These are phyloP conservation scores for Trichoderma hamatum DNA, from an alignment of 2,329 filamentous ascomycete genomes.

Conservation along the genomic window DNA sequence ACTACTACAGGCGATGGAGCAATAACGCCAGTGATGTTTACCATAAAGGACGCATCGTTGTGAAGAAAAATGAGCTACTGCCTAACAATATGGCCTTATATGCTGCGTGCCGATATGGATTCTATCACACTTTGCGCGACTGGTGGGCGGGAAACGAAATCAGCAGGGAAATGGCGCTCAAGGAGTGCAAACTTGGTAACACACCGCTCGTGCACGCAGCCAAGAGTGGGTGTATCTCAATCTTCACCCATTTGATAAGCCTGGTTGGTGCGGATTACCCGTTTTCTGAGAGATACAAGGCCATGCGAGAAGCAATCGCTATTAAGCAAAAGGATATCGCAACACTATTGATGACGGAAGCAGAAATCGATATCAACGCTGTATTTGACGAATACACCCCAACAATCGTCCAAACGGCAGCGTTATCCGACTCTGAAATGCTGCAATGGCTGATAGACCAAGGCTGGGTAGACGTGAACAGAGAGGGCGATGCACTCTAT, in stretches of 20 bases:
- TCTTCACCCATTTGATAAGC: neutral
- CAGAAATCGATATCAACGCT: neutral
- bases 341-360: neutral
- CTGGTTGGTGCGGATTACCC: neutral
- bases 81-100: neutral
- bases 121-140: conserved; percentile 15
- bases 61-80: too few species aligned
- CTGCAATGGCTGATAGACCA: neutral
- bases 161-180: neutral
- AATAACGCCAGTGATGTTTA: too few species aligned
- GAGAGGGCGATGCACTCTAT: neutral
- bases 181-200: neutral
- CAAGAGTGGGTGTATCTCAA: neutral
- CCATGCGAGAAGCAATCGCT: neutral
- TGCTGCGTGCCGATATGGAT: neutral
- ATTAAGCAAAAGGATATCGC: neutral
- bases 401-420: neutral
- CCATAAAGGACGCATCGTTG: too few species aligned
- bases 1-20: neutral
- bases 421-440: neutral
- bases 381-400: too few species aligned
- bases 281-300: neutral
- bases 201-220: neutral
- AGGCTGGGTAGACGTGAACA: neutral
- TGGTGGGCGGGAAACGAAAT: conserved; percentile 15